Conservation (phyloP, 2,329 filamentous ascomycete genomes). For the Ophioceras dolichostomum region DNA sequence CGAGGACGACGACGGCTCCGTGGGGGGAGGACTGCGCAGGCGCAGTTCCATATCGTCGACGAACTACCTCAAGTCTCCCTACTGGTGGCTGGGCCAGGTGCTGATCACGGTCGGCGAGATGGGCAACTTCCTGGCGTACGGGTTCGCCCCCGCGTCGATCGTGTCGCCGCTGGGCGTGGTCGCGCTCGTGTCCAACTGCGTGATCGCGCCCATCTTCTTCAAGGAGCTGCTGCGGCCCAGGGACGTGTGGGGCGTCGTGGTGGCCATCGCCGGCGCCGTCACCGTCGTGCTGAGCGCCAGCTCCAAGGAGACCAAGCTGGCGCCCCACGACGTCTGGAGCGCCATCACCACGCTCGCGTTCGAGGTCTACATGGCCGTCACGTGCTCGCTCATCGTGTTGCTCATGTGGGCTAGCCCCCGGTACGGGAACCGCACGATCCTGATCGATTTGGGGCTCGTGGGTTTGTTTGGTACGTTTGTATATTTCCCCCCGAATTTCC, state of each 20-base stretch:
- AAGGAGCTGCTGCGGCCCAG: conserved; percentile 78
- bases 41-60: too few relatives aligned
- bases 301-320: conserved; percentile 78
- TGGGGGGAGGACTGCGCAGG: too few relatives aligned
- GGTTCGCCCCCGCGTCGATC: conserved; percentile 93
- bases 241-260: conserved; percentile 78
- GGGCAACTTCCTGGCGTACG: conserved; percentile 94
- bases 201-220: conserved; percentile 89
- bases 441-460: conserved; percentile 88
- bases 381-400: conserved; percentile 56
- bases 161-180: conserved; percentile 96
- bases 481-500: background rate
- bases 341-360: conserved; percentile 84
- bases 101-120: conserved; percentile 88
- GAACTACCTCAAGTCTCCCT: conserved; percentile 78
- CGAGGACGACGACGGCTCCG: conserved; percentile 14
- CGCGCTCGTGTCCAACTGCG: conserved; percentile 88
- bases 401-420: conserved; percentile 74
- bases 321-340: conserved; percentile 79
- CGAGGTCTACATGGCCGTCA: conserved; percentile 77
- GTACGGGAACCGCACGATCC: conserved; percentile 75
- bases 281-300: conserved; percentile 88
- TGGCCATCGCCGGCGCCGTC: conserved; percentile 79
- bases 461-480: conserved; percentile 68
- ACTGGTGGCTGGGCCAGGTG: conserved; percentile 92